These are phyloP conservation scores for Cyclotella atomus DNA, from an alignment of 108 stramenopile genomes.

Conservation along the genomic window DNA sequence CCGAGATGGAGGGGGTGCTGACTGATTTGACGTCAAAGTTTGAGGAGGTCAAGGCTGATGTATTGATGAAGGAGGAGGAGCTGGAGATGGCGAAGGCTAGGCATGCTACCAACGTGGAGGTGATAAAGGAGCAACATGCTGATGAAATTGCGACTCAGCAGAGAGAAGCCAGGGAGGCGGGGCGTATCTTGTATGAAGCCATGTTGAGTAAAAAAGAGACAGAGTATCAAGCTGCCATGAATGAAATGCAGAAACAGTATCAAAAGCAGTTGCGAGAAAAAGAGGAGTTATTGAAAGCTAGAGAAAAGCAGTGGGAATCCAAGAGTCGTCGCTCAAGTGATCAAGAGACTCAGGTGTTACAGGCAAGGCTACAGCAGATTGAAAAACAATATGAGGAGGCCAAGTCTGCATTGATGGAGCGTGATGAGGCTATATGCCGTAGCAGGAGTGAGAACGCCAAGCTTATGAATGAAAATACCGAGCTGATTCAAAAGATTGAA, in stretches of 20 bases:
- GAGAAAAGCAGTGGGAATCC: neutral
- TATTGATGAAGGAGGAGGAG: conserved; percentile 11
- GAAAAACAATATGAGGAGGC: neutral
- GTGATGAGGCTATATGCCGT: neutral
- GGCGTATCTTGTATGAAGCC: neutral
- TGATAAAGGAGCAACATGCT: conserved; percentile 12
- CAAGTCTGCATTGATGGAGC: neutral
- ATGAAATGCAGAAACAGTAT: neutral
- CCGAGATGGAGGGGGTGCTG: conserved; percentile 22
- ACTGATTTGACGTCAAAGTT: conserved; percentile 25
- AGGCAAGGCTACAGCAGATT: neutral
- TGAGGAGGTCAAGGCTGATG: conserved; percentile 24
- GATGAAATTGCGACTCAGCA: neutral
- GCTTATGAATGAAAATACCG: conserved; percentile 15
- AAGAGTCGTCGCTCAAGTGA: no score
- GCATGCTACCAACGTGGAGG: neutral
- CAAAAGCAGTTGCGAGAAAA: neutral
- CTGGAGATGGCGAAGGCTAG: neutral
- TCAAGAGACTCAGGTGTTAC: no score
- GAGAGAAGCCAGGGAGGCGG: neutral
- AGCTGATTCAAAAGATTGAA: conserved; percentile 7
- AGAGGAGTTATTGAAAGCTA: neutral
- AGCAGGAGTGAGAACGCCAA: conserved; percentile 22
- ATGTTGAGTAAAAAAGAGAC: conserved; percentile 10
- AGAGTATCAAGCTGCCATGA: neutral